These are phyloP conservation scores for Rhazya stricta DNA, from an alignment of 257 asterid species.

Conservation along the genomic window DNA sequence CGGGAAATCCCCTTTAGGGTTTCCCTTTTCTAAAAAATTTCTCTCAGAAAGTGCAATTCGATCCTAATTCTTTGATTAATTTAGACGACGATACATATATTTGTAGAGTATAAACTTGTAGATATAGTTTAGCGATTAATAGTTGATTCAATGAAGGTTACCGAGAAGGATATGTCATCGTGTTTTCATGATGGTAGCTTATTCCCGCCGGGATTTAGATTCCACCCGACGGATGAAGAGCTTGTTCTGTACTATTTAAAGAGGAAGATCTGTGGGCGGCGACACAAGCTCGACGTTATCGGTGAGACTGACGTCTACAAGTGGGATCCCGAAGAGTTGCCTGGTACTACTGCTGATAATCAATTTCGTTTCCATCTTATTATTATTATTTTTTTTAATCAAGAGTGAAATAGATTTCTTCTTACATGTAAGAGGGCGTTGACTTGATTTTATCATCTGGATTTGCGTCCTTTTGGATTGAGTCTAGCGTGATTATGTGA, in stretches of 20 bases:
- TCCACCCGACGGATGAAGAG: conserved; percentile 94
- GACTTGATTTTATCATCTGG: conserved; percentile 13
- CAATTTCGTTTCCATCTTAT: not conserved
- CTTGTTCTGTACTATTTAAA: conserved; percentile 65
- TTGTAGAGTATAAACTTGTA: not conserved
- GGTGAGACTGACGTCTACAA: conserved; percentile 73
- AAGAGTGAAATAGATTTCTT: not conserved
- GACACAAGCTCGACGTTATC: conserved; percentile 48
- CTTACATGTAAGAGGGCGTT: not conserved
- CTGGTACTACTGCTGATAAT: conserved; percentile 37
- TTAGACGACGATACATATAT: not conserved
- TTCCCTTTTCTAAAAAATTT: not conserved
- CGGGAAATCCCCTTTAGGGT: conserved; percentile 16
- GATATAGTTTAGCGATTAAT: not conserved
- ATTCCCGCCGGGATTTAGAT: conserved; percentile 86
- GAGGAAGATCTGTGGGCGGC: conserved; percentile 62
- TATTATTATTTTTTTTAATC: too few species aligned
- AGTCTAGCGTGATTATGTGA: not conserved
- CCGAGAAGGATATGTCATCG: conserved; percentile 23
- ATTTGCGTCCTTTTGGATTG: not conserved
- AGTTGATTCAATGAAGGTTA: conserved; percentile 21
- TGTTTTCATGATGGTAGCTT: conserved; percentile 28
- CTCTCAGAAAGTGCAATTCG: not conserved
- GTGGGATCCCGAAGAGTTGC: conserved; percentile 85
- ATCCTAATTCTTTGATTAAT: not conserved